These are phyloP conservation scores for Hippophae rhamnoides DNA, from an alignment of 306 rosid genomes.

Conservation along the genomic window DNA sequence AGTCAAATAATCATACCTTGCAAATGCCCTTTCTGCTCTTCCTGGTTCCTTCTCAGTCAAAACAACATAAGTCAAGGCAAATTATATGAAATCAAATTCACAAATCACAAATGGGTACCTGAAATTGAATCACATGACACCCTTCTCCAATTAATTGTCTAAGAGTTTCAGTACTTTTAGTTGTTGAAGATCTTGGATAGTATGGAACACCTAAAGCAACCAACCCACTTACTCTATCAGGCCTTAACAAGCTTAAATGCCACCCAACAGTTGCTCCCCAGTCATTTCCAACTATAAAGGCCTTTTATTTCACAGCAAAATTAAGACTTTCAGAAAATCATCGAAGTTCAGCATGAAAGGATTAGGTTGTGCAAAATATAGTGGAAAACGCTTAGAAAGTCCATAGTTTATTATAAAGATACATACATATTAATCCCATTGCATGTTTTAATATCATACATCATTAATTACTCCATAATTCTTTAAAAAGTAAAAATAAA, in stretches of 20 bases:
- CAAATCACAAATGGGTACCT: slow-evolving; percentile 26
- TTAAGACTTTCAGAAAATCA: not conserved
- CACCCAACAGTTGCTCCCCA: slow-evolving; percentile 58
- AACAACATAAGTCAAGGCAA: slow-evolving; percentile 1
- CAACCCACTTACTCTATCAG: slow-evolving; percentile 54
- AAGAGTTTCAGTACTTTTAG: slow-evolving; percentile 30
- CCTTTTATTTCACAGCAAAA: slow-evolving; percentile 23
- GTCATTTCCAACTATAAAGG: slow-evolving; percentile 56
- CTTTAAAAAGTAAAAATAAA: too few species aligned
- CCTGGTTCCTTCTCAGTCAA: slow-evolving; percentile 53
- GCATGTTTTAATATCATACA: too few species aligned
- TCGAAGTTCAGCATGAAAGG: not conserved
- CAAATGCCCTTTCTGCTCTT: slow-evolving; percentile 67
- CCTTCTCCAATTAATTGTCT: slow-evolving; percentile 35
- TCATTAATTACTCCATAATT: too few species aligned
- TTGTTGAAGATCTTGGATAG: slow-evolving; percentile 38
- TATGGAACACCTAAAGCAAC: slow-evolving; percentile 50
- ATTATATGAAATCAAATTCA: not conserved
- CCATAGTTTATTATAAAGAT: too few species aligned
- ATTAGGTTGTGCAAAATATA: too few species aligned
- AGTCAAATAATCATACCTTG: slow-evolving; percentile 63
- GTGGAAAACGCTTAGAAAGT: too few species aligned
- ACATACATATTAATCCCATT: too few species aligned
- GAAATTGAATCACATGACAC: slow-evolving; percentile 51
- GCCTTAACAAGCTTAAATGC: slow-evolving; percentile 50